Percentiles rank a stretch among this genome's conserved stretches.
Conservation (phyloP, 2,329 filamentous ascomycete genomes). For the Colletotrichum sp. region DNA sequence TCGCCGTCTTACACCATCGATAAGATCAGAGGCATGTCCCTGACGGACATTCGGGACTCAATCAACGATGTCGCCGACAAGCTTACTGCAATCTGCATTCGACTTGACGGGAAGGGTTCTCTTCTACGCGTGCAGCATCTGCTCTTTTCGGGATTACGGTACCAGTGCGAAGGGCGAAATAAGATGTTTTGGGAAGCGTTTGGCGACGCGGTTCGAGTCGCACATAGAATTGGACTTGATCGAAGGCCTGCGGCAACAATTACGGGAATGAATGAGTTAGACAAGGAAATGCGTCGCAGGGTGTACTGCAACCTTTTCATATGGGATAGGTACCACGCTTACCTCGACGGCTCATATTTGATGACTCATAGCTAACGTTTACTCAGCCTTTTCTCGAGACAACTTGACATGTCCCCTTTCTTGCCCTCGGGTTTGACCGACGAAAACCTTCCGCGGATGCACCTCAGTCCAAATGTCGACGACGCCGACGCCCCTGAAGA, state of each 20-base stretch:
- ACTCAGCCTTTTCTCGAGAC: background rate
- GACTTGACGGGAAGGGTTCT: background rate
- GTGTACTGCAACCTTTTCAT: background rate
- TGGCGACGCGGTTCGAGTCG: background rate
- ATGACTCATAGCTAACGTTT: background rate
- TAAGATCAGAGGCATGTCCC: background rate
- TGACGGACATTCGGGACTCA: background rate
- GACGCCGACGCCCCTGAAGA: background rate
- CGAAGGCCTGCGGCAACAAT: background rate
- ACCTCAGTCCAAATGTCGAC: background rate
- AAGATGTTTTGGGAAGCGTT: background rate
- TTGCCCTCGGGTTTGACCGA: background rate
- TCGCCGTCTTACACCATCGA: background rate
- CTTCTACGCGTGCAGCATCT: background rate
- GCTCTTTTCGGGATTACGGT: background rate
- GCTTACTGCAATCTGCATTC: background rate
- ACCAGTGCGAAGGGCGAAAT: background rate
- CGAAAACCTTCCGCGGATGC: background rate
- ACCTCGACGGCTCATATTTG: background rate
- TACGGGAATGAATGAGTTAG: background rate
- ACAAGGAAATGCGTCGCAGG: background rate
- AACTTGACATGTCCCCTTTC: background rate
- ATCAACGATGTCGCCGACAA: background rate
- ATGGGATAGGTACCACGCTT: background rate
- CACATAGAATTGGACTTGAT: background rate